Evolutionary conservation across 495 filamentous ascomycete species (phyloP).

Genomic region (Aspergillus ostianus): DNA sequence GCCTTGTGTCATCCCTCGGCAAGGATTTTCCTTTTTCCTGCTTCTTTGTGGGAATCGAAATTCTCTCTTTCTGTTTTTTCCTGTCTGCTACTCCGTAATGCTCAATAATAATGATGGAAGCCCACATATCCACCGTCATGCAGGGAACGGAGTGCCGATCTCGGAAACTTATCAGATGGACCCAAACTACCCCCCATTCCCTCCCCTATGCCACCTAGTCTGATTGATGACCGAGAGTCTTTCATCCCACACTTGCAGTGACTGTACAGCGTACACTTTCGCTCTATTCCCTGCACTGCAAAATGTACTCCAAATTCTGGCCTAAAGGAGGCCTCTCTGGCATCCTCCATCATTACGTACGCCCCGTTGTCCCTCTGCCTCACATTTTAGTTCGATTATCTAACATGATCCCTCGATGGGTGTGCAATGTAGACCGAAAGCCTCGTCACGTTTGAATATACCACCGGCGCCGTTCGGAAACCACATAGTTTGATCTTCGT

Average conservation of each 20-base stretch:
- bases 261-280: neutral
- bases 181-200: neutral
- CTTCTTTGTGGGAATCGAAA: no score
- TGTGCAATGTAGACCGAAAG: slow-evolving; percentile 37
- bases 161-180: neutral
- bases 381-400: slow-evolving; percentile 5
- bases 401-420: neutral
- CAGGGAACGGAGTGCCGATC: neutral
- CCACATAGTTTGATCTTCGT: slow-evolving; percentile 76
- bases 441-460: slow-evolving; percentile 47
- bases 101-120: neutral
- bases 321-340: slow-evolving; percentile 50
- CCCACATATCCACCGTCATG: neutral
- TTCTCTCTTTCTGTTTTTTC: neutral
- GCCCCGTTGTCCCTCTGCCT: slow-evolving; percentile 10
- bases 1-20: no score
- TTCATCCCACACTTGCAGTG: slow-evolving; percentile 1
- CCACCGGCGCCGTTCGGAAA: slow-evolving; percentile 27
- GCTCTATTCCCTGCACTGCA: neutral
- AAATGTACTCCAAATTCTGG: slow-evolving; percentile 52
- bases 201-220: neutral
- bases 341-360: slow-evolving; percentile 55
- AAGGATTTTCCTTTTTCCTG: no score
- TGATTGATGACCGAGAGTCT: neutral
- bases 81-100: neutral